phyloP scores from a whole-genome alignment of 345 rosid species.

The Salix caprea region DNA sequence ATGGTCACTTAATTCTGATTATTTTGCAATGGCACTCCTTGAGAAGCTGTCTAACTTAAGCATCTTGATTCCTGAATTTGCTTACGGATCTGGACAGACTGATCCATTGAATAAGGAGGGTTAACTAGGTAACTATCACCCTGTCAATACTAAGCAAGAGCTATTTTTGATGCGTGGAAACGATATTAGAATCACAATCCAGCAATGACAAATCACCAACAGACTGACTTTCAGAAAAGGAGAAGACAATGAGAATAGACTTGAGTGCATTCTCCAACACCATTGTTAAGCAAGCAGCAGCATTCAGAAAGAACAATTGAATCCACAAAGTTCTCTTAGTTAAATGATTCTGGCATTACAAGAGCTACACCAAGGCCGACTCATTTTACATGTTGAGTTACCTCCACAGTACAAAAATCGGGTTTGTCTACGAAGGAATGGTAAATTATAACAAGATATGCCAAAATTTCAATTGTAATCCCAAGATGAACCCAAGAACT shows the following conservation, averaged over 20 bases:
- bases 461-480: not conserved
- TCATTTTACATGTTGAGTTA: not conserved
- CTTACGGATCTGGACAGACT: constrained; percentile 38
- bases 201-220: not conserved
- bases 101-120: constrained; percentile 20
- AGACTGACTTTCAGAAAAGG: not conserved
- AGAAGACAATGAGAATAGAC: not conserved
- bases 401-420: not conserved
- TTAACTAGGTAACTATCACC: not conserved
- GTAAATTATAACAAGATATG: not conserved
- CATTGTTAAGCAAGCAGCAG: not conserved
- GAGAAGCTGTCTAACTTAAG: not conserved
- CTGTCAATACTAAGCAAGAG: not conserved
- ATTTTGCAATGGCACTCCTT: not conserved
- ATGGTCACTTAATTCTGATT: too few relatives aligned
- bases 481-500: not conserved
- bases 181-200: not conserved
- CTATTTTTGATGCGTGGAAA: not conserved
- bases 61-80: constrained; percentile 20
- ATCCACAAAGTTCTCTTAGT: not conserved
- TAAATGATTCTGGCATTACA: not conserved
- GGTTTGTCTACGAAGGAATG: not conserved
- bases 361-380: not conserved
- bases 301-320: not conserved
- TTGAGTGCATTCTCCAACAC: not conserved